Evolutionary conservation across 2,329 filamentous ascomycete genomes (phyloP).

Genomic region (Triangularia setosa): DNA sequence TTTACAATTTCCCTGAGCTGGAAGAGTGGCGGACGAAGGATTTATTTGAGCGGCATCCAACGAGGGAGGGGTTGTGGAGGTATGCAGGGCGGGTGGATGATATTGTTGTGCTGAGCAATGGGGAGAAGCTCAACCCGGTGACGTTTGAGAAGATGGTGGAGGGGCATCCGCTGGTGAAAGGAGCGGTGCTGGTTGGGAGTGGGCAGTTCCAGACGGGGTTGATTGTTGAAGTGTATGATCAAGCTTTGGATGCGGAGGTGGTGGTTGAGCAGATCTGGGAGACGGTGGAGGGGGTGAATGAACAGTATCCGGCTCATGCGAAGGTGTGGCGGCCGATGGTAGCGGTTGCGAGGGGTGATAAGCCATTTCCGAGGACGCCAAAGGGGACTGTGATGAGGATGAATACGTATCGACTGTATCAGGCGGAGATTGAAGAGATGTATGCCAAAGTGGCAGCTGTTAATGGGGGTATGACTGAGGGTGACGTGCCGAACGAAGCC

Average conservation of each 20-base stretch:
- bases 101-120: conserved; percentile 16
- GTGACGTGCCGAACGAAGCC: neutral
- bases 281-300: conserved; percentile 13
- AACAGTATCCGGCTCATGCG: conserved; percentile 5
- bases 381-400: conserved; percentile 14
- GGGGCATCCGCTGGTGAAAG: conserved; percentile 3
- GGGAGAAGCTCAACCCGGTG: conserved; percentile 14
- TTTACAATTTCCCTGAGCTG: conserved; percentile 10
- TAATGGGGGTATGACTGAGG: neutral
- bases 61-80: conserved; percentile 5
- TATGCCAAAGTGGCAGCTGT: neutral
- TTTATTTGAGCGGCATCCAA: conserved; percentile 12
- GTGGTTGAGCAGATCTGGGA: conserved; percentile 16
- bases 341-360: neutral
- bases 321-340: conserved; percentile 12
- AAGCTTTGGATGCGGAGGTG: neutral
- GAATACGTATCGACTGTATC: conserved; percentile 5
- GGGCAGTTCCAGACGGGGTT: conserved; percentile 12
- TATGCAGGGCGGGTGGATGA: conserved; percentile 14
- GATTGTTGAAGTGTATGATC: conserved; percentile 10
- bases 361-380: conserved; percentile 11
- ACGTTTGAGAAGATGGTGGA: conserved; percentile 9
- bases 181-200: conserved; percentile 11
- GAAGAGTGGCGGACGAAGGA: conserved; percentile 14
- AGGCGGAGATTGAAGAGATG: conserved; percentile 6